Evolutionary conservation across 2,329 filamentous ascomycete genomes (phyloP), one percentile per base, ranked within the genome.

Genomic region (Aspergillus japonicus): DNA sequence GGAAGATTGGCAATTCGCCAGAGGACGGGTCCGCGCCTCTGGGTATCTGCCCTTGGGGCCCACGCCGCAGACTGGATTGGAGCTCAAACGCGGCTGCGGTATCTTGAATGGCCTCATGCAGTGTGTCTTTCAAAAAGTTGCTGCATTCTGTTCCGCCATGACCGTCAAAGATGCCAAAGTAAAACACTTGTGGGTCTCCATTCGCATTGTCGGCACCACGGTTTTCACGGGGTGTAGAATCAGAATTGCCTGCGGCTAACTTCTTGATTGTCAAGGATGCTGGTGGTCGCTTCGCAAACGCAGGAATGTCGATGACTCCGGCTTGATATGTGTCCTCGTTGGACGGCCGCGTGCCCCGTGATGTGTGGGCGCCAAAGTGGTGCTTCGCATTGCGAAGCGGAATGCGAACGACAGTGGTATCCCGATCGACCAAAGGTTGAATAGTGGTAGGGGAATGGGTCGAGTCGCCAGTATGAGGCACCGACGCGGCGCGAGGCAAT

Each of bases 281-380:
- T 12, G 94, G 93, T 4, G 87, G 85, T 42, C 91, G 84, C 75
- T 89, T 93, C 5, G 95, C 92, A 77, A 99, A 99, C 0, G 95
- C 91, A 0, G 95, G 95, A 56, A 99, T 83, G 70, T 95, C 89
- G 62, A 99, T 90, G 8, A 95, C 96, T 57, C 95, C 95, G 1
- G 94, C 95, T 77, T 98, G 94, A 72, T 93, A 92, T 11, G 92
- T 86, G 72, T 99, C 95, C 77, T 99, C 95, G 74, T 98, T 98
- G 75, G 95, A 92, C 0, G 88, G 87, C 11, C 95, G 86, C 57
- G 89, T 91, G 23, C 95, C 95, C 52, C 95, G 86, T 33, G 89
- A 89, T 47, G 89, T 85, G 12, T 86, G 86, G 24, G 87, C 90
- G 26, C 95, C 95, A 70, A 96, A 97, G 78, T 99, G 95, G 73